phyloP scores from a whole-genome alignment of 2,329 filamentous ascomycete species.

The Podosphaera xanthii region DNA sequence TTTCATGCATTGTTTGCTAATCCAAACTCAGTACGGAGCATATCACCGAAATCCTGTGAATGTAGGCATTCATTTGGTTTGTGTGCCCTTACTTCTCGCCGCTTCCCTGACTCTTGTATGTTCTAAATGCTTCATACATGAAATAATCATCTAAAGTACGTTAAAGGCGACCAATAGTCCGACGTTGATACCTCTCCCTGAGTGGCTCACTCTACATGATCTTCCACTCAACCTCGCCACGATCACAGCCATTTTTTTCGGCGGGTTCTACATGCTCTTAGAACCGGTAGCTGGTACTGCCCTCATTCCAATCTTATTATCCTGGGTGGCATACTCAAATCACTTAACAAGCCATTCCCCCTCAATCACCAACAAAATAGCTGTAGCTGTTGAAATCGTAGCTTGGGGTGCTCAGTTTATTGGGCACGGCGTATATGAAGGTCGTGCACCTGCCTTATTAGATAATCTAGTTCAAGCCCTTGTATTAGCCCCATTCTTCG shows the following conservation, averaged over 20 bases:
- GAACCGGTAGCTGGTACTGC: slow-evolving; percentile 77
- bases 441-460: slow-evolving; percentile 65
- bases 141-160: slow-evolving; percentile 2
- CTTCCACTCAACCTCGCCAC: slow-evolving; percentile 43
- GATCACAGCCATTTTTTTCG: slow-evolving; percentile 42
- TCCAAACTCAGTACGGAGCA: slow-evolving; percentile 43
- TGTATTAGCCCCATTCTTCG: slow-evolving; percentile 84
- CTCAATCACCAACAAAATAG: slow-evolving; percentile 27
- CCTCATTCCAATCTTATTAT: slow-evolving; percentile 54
- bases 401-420: slow-evolving; percentile 81
- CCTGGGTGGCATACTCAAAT: slow-evolving; percentile 51
- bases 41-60: slow-evolving; percentile 66
- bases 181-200: slow-evolving; percentile 38
- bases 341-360: slow-evolving; percentile 33
- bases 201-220: slow-evolving; percentile 43
- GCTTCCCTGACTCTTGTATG: slow-evolving; percentile 47
- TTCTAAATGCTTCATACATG: not conserved
- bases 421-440: slow-evolving; percentile 75
- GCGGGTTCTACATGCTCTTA: slow-evolving; percentile 66
- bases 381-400: slow-evolving; percentile 43
- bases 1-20: slow-evolving; percentile 3
- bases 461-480: slow-evolving; percentile 84
- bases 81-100: slow-evolving; percentile 53
- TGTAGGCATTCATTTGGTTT: slow-evolving; percentile 55
- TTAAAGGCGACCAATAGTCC: slow-evolving; percentile 36